A percentile compares a stretch with the other conserved stretches of the same genome.
phyloP scores from a whole-genome alignment of 2,329 filamentous ascomycete species.

The Penicillium glabrum region DNA sequence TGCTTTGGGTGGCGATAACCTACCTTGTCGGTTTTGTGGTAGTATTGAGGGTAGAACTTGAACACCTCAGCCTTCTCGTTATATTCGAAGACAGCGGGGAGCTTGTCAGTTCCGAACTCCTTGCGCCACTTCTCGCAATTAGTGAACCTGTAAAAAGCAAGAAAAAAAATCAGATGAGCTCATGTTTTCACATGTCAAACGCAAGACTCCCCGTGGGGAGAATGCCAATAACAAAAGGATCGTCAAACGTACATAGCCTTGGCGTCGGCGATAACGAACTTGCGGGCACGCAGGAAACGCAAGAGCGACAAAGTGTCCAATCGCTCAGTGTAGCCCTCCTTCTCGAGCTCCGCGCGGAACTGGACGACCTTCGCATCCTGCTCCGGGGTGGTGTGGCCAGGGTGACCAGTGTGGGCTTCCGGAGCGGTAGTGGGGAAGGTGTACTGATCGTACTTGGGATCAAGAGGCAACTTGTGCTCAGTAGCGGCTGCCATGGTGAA shows the following conservation, averaged over 20 bases:
- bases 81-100: conserved; percentile 81
- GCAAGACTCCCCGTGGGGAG: not conserved
- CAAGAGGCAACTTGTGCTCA: conserved; percentile 51
- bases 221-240: not conserved
- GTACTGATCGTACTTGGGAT: conserved; percentile 94
- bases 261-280: conserved; percentile 81
- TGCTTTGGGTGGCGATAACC: conserved; percentile 3
- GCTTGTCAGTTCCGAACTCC: conserved; percentile 79
- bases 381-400: conserved; percentile 79
- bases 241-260: conserved; percentile 76
- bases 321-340: conserved; percentile 75
- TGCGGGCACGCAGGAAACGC: conserved; percentile 88
- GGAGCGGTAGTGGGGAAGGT: conserved; percentile 83
- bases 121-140: conserved; percentile 90
- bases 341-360: conserved; percentile 80
- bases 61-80: conserved; percentile 79
- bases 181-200: not conserved
- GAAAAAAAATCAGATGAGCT: not conserved
- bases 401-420: conserved; percentile 71
- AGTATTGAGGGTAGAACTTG: conserved; percentile 96
- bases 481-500: conserved; percentile 32
- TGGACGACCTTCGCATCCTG: conserved; percentile 90
- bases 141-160: conserved; percentile 66
- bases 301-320: conserved; percentile 92
- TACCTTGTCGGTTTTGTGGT: conserved; percentile 75